Evolutionary conservation across 2,329 filamentous ascomycete species (phyloP).

Genomic region (Arthrobotrys sinensis): DNA sequence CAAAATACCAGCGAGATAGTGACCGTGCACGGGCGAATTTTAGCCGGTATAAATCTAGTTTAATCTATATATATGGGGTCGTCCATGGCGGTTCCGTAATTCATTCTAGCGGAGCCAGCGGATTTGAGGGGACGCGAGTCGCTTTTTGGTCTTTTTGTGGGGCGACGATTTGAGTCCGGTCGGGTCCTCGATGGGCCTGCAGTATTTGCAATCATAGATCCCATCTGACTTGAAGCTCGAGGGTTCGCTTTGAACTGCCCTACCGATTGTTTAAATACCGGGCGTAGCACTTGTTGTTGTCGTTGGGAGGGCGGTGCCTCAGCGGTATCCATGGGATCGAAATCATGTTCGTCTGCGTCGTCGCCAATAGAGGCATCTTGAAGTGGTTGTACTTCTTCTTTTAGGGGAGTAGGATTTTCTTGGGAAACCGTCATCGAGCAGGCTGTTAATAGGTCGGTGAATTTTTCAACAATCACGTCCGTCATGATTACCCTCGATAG

Average conservation of each 20-base stretch:
- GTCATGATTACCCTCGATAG: conserved; percentile 49
- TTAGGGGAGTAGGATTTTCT: background rate
- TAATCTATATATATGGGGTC: conserved; percentile 34
- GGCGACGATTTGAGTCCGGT: background rate
- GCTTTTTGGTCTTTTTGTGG: background rate
- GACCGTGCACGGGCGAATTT: too few species aligned
- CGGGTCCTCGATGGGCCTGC: background rate
- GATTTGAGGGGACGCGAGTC: background rate
- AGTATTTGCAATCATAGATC: background rate
- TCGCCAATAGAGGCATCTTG: background rate
- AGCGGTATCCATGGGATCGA: conserved; percentile 3
- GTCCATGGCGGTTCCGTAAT: conserved; percentile 1
- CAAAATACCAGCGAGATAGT: background rate
- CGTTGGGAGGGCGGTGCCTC: background rate
- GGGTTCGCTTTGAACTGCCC: conserved; percentile 42
- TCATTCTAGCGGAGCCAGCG: background rate
- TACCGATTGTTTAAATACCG: conserved; percentile 48
- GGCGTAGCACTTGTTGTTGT: conserved; percentile 2
- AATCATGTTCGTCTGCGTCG: background rate
- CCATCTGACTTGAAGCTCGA: background rate
- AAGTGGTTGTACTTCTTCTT: background rate
- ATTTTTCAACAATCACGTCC: conserved; percentile 46
- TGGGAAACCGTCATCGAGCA: background rate
- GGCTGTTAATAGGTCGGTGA: conserved; percentile 31
- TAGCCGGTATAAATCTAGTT: background rate